Base-by-base conservation (phyloP, 2,329 filamentous ascomycete genomes). In the Neocatenulostroma microsporum region DNA sequence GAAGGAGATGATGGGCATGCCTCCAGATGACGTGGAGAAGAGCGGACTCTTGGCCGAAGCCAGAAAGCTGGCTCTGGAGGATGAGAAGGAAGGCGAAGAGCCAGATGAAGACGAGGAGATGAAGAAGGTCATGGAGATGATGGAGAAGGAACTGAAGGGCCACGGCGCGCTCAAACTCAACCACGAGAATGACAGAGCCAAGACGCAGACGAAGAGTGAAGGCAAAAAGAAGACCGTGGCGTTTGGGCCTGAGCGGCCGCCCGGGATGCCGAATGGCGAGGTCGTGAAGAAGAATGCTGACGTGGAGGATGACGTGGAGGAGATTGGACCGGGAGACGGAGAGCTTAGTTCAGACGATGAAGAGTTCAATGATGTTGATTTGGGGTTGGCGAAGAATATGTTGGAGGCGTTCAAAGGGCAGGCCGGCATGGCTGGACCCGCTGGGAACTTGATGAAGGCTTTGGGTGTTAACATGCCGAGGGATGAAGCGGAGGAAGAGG, bases 361-460 rank as follows among this genome's bases (percentile, higher is more conserved):
- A 18, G 47, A 74, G 0, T 78, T 82, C 36, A 73, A 91, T 4
- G 72, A 87, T 45, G 76, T 91, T 19, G 84, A 96, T 56, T 83
- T 87, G 49, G 89, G 91, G 44, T 69, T 98, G 17, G 87, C 84
- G 13, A 86, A 83, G 59, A 96, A 96, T 53, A 68, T 98, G 37
- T 68, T 98, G 2, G 86, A 95, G 59, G 89, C 85, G 50, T 88
- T 98, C 62, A 93, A 94, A 56, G 81, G 84, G 12, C 89, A 96
- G 59, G 85, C 71, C 13, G 91, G 91, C 10, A 76, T 82, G 68
- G 72, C 85, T 21, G 91, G 91, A 0, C 91, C 91, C 1, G 83
- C 84, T 2, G 80, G 88, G 1, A 96, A 95, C 56, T 67, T 98
- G 42, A 72, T 98, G 53, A 81, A 80, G 5, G 74, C 93, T 64